Evolutionary conservation across 139 green algal genomes (phyloP).

Genomic region (Ettlia oleoabundans): DNA sequence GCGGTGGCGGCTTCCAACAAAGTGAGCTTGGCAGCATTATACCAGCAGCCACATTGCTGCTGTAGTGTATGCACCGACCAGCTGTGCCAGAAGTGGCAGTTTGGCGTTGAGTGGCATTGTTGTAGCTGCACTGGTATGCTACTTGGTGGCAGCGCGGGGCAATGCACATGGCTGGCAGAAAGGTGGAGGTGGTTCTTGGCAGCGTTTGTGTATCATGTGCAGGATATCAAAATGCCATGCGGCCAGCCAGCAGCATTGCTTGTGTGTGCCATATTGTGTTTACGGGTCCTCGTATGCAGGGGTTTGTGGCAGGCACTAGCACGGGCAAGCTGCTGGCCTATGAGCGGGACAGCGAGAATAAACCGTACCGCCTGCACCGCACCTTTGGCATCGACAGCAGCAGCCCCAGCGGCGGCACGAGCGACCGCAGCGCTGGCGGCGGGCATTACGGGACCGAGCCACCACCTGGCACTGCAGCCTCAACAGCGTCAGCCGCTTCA

Average conservation of each 20-base stretch:
- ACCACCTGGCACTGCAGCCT: neutral
- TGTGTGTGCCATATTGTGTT: no score
- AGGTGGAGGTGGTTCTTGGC: no score
- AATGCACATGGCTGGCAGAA: no score
- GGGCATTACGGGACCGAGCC: constrained; percentile 2
- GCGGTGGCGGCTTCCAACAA: constrained; percentile 69
- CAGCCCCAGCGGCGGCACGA: no score
- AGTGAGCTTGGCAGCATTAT: constrained; percentile 20
- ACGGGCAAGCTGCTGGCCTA: constrained; percentile 70
- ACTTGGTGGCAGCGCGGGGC: no score
- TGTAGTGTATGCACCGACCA: no score
- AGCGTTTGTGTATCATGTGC: no score
- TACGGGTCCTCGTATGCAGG: constrained; percentile 31
- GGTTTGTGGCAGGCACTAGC: constrained; percentile 71
- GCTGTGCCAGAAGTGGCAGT: no score
- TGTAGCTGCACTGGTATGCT: no score
- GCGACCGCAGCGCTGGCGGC: constrained; percentile 14
- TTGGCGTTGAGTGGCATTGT: no score
- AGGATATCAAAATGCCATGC: no score
- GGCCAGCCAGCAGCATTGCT: no score
- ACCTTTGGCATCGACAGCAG: neutral
- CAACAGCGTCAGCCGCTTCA: neutral
- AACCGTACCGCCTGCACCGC: constrained; percentile 55
- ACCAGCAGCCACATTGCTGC: neutral
- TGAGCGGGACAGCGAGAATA: constrained; percentile 72